Evolutionary conservation across 192 early-diverging fungal genomes (phyloP), one percentile per base, ranked within the genome.

Genomic region (Allomyces macrogynus): DNA sequence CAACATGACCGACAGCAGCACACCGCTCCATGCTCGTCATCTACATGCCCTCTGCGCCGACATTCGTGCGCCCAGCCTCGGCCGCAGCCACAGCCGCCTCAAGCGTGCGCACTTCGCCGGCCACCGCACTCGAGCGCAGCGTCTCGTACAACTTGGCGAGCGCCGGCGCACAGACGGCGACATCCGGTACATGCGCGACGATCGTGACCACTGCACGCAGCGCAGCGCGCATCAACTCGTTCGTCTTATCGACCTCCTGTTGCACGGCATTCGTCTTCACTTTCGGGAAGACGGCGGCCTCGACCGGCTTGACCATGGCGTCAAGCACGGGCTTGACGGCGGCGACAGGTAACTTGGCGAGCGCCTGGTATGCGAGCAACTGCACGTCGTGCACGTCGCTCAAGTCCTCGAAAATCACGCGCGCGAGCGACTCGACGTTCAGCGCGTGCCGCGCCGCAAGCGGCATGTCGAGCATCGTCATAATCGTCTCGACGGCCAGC

Each of bases 221-320:
- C 14, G 69, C 71, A 63, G 66, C 69, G 24, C 74, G 66, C 60
- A 80, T 72, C 62, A 82, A 63, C 60, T 82, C 80, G 62, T 71
- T 70, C n/a, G 72, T 68, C 68, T 84, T 81, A 64, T 84, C 82
- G 22, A 80, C 70, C 43, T 84, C 82, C 69, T 83, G 81, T 67
- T 84, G 84, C 57, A 84, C 79, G 24, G 80, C 82, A 43, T 77
- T 83, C 23, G 43, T 43, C 66, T 83, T 84, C 14, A 74, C 67
- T 24, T 75, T 73, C 26, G 72, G 44, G 22, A 67, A 22, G 20
- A 78, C 40, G 23, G 75, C 74, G 22, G 66, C 67, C 23, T 69
- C 60, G 25, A 82, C 68, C 7, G 76, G 66, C 5, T 76, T 71
- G 0, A 80, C 75, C 62, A 69, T 70, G 18, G 69, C 77, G 65